Evolutionary conservation across 768 basidiomycete species (phyloP).

Genomic region (Hydnomerulius pinastri): DNA sequence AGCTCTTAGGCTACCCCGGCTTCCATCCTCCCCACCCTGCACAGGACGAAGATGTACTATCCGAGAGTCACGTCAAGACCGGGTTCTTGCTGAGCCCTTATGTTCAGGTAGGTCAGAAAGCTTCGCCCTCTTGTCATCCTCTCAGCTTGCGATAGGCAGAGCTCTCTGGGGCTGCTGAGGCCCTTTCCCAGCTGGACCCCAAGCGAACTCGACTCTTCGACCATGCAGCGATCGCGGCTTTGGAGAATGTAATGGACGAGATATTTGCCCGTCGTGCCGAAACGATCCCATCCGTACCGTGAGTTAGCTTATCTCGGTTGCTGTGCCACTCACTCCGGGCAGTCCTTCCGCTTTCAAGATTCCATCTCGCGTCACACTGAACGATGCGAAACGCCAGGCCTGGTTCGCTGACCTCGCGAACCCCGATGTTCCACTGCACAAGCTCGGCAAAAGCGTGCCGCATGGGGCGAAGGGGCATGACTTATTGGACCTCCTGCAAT

Average conservation of each 20-base stretch:
- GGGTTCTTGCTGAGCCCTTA: conserved; percentile 58
- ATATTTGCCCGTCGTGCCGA: conserved; percentile 68
- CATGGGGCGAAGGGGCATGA: conserved; percentile 87
- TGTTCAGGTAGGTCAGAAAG: conserved; percentile 54
- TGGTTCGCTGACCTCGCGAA: conserved; percentile 87
- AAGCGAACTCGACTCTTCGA: conserved; percentile 50
- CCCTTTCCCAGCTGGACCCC: conserved; percentile 14
- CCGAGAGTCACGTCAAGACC: conserved; percentile 62
- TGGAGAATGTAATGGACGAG: conserved; percentile 78
- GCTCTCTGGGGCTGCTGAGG: conserved; percentile 13
- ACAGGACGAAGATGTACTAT: conserved; percentile 75
- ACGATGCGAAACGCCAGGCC: conserved; percentile 73
- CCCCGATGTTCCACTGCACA: conserved; percentile 76
- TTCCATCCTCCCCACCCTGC: conserved; percentile 75
- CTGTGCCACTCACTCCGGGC: background rate
- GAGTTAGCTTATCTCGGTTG: conserved; percentile 27
- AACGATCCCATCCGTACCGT: conserved; percentile 63
- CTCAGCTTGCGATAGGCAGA: conserved; percentile 24
- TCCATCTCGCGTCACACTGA: conserved; percentile 80
- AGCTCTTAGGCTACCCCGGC: conserved; percentile 63
- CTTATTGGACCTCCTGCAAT: conserved; percentile 75
- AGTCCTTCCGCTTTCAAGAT: conserved; percentile 71
- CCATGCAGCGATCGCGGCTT: conserved; percentile 51
- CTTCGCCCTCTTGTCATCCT: background rate
- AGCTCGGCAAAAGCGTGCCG: conserved; percentile 82